Conservation (phyloP, 257 asterid species). For the Jaltomata sinuosa region DNA sequence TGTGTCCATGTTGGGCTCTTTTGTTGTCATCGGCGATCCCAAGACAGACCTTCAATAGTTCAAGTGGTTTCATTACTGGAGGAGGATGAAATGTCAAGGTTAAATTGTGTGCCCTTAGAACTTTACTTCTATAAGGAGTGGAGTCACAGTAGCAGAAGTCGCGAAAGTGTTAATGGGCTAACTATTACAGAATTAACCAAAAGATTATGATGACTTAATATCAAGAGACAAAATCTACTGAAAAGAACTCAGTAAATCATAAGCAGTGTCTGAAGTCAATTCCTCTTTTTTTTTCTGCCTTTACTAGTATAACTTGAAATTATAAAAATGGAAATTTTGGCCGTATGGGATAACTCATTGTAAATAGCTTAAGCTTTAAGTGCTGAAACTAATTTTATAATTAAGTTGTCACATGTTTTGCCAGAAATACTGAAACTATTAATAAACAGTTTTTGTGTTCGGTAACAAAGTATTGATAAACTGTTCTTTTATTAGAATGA, state of each 20-base stretch:
- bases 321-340: too few relatives aligned
- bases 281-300: too few relatives aligned
- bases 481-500: too few relatives aligned
- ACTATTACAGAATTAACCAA: neutral
- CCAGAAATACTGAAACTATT: too few relatives aligned
- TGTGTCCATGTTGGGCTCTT: conserved; percentile 32
- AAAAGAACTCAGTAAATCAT: neutral
- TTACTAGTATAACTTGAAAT: too few relatives aligned
- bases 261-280: too few relatives aligned
- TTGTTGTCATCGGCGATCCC: conserved; percentile 25
- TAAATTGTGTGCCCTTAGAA: conserved; percentile 20
- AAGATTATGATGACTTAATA: neutral
- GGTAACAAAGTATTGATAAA: too few relatives aligned
- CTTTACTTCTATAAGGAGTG: conserved; percentile 23
- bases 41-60: conserved; percentile 26
- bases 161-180: neutral
- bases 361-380: too few relatives aligned
- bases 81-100: conserved; percentile 11
- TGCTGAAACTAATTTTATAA: too few relatives aligned
- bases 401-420: too few relatives aligned
- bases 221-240: neutral
- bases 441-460: too few relatives aligned
- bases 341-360: too few relatives aligned
- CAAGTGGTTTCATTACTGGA: conserved; percentile 28
- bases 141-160: neutral